Base-by-base conservation (phyloP, 129 eudicot species). In the Glebionis coronaria region DNA sequence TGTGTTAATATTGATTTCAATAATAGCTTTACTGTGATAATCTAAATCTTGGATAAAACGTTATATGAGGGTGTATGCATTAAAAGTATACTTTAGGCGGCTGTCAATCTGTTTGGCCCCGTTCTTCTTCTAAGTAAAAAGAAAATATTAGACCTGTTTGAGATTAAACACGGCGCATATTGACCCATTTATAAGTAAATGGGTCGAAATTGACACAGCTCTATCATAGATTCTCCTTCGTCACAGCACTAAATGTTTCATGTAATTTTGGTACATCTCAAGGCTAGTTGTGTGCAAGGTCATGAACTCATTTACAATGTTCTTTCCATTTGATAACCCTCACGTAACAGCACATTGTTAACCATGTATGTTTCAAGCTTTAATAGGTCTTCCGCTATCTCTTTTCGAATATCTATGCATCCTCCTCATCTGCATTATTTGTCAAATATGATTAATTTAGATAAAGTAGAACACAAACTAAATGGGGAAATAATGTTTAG, bases 401-500 rank as follows among this genome's bases (percentile, higher is more conserved):
- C 44, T 73, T 62, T 16, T 19, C 3, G 0, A 23, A 60, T 16
- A n/a, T 29, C 49, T 45, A 47, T 47, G 27, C 10, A 11, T 16
- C 16, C 25, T 65, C 42, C 25, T 60, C 63, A 6, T 66, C 59
- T 65, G 35, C 58, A 65, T 62, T 54, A 16, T 58, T 31, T 53
- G 14, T 73, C 28, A 35, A 51, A 31, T 15, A 35, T 59, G 47
- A 58, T 46, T 20, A 44, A 68, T 7, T 64, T 51, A 31, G 47
- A 23, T 69, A 49, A 54, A 65, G 62, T 45, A 38, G 50, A 65
- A 68, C 18, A 61, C 23, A 63, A 55, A 67, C 67, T 80, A 65
- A 79, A 40, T 47, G 55, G 14, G 46, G 35, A 75, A 29, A 45
- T 27, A 76, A 28, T 63, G 28, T 79, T 68, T 76, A 88, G 96